Evolutionary conservation across 257 asterid species (phyloP).

Genomic region (Oldenlandia corymbosa): DNA sequence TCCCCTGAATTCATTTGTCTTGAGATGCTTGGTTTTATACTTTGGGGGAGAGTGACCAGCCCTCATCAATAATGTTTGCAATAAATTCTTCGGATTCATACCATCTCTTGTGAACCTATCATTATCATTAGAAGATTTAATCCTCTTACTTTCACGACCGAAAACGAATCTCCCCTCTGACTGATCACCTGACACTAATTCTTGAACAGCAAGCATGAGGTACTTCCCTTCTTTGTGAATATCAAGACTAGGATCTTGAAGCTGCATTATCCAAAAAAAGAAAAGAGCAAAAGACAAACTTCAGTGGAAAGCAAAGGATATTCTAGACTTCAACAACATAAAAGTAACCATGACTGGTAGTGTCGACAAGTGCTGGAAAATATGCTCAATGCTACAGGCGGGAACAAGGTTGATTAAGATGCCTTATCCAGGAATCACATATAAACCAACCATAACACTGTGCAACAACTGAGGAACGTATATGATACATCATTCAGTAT

Average conservation of each 20-base stretch:
- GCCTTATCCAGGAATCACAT: background rate
- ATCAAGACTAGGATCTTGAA: slow-evolving; percentile 69
- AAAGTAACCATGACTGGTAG: background rate
- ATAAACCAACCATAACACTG: background rate
- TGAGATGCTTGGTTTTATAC: slow-evolving; percentile 91
- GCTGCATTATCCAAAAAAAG: slow-evolving; percentile 35
- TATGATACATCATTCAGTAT: background rate
- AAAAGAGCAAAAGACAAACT: too few species aligned
- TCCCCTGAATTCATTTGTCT: slow-evolving; percentile 90
- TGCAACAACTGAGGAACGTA: background rate
- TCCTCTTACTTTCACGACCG: slow-evolving; percentile 81
- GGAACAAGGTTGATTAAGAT: background rate
- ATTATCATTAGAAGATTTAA: slow-evolving; percentile 37
- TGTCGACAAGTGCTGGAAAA: background rate
- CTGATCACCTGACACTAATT: slow-evolving; percentile 83
- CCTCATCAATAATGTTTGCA: slow-evolving; percentile 91
- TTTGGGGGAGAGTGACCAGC: slow-evolving; percentile 99
- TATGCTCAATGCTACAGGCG: background rate
- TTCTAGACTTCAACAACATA: background rate
- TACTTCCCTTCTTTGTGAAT: slow-evolving; percentile 93
- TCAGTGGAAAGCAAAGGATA: too few species aligned
- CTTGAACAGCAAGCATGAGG: slow-evolving; percentile 89
- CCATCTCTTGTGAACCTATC: slow-evolving; percentile 84
- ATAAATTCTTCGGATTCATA: slow-evolving; percentile 85
- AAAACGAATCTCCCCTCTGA: slow-evolving; percentile 91